Base-by-base conservation (phyloP, 2,329 filamentous ascomycete species). In the Fusarium liriodendri region DNA sequence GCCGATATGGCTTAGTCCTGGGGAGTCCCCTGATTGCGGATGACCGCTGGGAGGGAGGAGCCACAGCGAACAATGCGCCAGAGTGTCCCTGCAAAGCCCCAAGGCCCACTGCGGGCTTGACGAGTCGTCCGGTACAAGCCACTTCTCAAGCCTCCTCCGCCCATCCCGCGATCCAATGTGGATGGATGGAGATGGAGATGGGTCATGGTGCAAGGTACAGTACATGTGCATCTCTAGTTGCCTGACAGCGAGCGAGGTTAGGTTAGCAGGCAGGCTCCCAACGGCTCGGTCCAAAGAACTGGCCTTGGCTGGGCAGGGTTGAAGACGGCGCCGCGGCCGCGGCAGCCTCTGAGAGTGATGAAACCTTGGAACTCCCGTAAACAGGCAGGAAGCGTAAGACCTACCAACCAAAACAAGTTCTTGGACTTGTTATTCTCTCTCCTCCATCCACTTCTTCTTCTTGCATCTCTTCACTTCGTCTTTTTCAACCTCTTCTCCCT, bases 31-130 rank as follows among this genome's bases (percentile, higher is more conserved):
- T 77, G 74, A 52, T 74, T 70, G 71, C 63, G 50, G 69, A 69
- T 62, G 61, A 38, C 32, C 55, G 67, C 66, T 70, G 72, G 66
- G 69, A 72, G 62, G 47, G 25, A 35, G 50, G 64, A 72, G 75
- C 75, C 76, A 76, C 76, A 73, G 54, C 54, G 67, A 73, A 70
- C 69, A 74, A 78, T 76, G 75, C 66, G 60, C 64, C 64, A 69
- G 68, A 60, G 38, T 64, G 52, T 38, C 42, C 62, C 65, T 70
- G 40, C 22, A 22, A 25, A 37, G 37, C 38, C 32, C 35, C 57
- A 18, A 57, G 55, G 59, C 20, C 37, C 57, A 42, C 59, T 42
- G 10, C 32, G 40, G 25, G 33, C 38, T 54, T 37, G 35, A 27
- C 32, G 20, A 60, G 40, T 57, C 47, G 62, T 57, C 37, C 40